A percentile compares a stretch with the other conserved stretches of the same genome.
phyloP scores from a whole-genome alignment of 2,329 filamentous ascomycete genomes.

The Aspergillus sp. region DNA sequence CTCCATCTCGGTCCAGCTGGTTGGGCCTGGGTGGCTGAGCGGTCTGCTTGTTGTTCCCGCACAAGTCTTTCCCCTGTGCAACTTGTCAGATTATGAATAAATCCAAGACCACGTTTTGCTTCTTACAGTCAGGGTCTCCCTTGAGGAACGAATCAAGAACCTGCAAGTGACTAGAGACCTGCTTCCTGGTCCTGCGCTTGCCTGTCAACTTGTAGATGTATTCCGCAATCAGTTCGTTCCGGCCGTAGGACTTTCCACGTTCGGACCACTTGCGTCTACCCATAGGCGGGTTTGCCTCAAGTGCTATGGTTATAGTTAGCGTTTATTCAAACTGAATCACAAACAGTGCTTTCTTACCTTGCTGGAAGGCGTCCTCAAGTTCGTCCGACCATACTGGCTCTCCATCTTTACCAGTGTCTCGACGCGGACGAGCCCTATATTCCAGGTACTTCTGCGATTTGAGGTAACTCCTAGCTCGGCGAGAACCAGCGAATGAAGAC shows the following conservation, averaged over 20 bases:
- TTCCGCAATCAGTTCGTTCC: slow-evolving; percentile 62
- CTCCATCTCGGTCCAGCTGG: slow-evolving; percentile 33
- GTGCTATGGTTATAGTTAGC: slow-evolving; percentile 38
- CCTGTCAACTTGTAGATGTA: slow-evolving; percentile 58
- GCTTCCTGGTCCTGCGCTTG: slow-evolving; percentile 54
- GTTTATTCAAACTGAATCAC: neutral
- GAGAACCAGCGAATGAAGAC: slow-evolving; percentile 24
- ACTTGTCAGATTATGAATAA: slow-evolving; percentile 11
- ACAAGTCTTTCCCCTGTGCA: slow-evolving; percentile 39
- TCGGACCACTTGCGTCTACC: slow-evolving; percentile 55
- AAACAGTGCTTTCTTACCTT: slow-evolving; percentile 34
- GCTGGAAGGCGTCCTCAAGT: slow-evolving; percentile 49
- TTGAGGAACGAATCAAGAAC: slow-evolving; percentile 59
- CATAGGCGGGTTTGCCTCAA: slow-evolving; percentile 58
- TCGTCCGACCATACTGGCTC: slow-evolving; percentile 48
- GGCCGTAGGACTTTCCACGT: slow-evolving; percentile 55
- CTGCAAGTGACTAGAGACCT: slow-evolving; percentile 65
- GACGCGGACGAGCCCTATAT: slow-evolving; percentile 44
- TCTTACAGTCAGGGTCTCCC: slow-evolving; percentile 53
- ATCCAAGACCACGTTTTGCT: neutral
- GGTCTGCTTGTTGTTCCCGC: slow-evolving; percentile 35
- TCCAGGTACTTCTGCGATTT: slow-evolving; percentile 46
- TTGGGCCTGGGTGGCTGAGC: slow-evolving; percentile 33
- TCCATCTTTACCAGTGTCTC: slow-evolving; percentile 44
- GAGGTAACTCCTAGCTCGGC: slow-evolving; percentile 35